Evolutionary conservation across 2,329 filamentous ascomycete genomes (phyloP), one percentile per base, ranked within the genome.

Genomic region (Penicillium decumbens): DNA sequence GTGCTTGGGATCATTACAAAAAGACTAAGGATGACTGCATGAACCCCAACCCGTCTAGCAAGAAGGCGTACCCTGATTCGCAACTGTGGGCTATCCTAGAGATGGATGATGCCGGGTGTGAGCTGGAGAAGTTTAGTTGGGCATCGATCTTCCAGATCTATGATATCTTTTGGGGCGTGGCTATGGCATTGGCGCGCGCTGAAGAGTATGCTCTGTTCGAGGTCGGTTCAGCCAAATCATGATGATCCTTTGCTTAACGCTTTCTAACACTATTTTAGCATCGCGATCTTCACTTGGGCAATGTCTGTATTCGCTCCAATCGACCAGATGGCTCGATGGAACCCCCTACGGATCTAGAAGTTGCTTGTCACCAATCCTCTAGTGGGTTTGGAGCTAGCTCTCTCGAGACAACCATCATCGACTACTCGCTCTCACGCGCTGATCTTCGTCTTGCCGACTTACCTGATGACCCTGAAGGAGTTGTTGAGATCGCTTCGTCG

Each of bases 111-210:
- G 82, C 82, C 0, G 82, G 82, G 2, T 76, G 70, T 18, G 81
- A 84, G 57, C 69, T 83, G 30, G 77, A 80, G 39, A 72, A 71
- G 15, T 69, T 74, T 27, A 56, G 61, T 28, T 72, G 69, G 64
- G 67, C 65, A 1, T 73, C 72, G 0, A 65, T 70, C 4, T 75
- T 73, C 49, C 73, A 78, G 53, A 72, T 79, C 2, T 84, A 81
- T 71, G 82, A 85, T 61, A 76, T 85, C 1, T 86, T 86, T 66
- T 86, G 82, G 83, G 79, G 80, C 13, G 80, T 83, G n/a, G 78
- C 78, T 6, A 72, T 83, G 58, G 77, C 80, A 1, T 67, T 85
- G 8, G 81, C 79, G 13, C 79, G 81, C 50, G 83, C 80, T 8
- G 83, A 86, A 63, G 75, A 79, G 59, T 76, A 75, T 46, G 77